Percentiles rank a stretch among this genome's conserved stretches.
Conservation (phyloP, 2,329 filamentous ascomycete species). For the Cercospora sojina region DNA sequence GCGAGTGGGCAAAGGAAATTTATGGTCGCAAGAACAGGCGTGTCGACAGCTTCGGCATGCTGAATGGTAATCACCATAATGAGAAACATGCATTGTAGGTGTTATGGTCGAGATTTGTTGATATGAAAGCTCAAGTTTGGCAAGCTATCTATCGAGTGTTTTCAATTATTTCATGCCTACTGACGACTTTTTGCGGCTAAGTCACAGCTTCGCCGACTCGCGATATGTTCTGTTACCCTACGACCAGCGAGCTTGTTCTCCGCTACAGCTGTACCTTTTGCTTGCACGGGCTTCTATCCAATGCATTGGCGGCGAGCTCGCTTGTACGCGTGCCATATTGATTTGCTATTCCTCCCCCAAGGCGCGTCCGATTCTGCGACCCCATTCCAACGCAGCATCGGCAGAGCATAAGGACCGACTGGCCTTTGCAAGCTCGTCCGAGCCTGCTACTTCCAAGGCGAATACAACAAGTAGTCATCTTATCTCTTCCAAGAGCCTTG, state of each 20-base stretch:
- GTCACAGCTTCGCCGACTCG: background rate
- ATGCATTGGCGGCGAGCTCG: background rate
- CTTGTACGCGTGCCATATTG: background rate
- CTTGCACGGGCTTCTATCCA: background rate
- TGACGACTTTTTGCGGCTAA: background rate
- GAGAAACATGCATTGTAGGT: conserved; percentile 24
- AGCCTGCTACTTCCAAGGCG: background rate
- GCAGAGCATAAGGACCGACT: background rate
- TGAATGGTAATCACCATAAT: conserved; percentile 25
- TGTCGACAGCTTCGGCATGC: conserved; percentile 27
- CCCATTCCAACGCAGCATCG: background rate
- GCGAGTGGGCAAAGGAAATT: conserved; percentile 65
- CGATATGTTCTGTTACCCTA: background rate
- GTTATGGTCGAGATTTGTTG: conserved; percentile 52
- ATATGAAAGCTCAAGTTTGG: conserved; percentile 47
- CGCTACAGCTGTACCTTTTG: background rate
- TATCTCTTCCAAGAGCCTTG: conserved; percentile 73
- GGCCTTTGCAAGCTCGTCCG: background rate
- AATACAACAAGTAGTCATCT: background rate
- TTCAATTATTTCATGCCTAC: background rate
- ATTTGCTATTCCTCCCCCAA: background rate
- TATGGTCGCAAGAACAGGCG: conserved; percentile 24
- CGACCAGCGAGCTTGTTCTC: background rate
- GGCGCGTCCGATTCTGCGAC: background rate
- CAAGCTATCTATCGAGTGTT: background rate